These are phyloP conservation scores for Sporothrix brunneoviolacea DNA, from an alignment of 2,329 filamentous ascomycete genomes.

Conservation along the genomic window DNA sequence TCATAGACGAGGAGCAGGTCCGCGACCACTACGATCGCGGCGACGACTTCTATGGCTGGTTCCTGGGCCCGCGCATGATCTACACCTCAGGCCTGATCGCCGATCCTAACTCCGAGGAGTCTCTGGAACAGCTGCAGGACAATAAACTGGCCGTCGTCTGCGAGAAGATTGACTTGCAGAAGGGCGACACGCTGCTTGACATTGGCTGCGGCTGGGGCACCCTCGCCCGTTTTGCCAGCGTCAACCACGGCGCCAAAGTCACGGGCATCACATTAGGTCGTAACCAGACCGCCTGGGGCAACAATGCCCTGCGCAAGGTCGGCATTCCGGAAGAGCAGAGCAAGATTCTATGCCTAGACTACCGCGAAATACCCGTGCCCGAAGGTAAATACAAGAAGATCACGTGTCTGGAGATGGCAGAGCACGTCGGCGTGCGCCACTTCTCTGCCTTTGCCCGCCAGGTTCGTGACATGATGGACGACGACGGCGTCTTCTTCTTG, in stretches of 20 bases:
- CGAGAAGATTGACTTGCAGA: conserved; percentile 83
- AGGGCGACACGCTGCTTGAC: conserved; percentile 78
- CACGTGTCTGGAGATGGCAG: conserved; percentile 95
- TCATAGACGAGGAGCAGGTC: conserved; percentile 98
- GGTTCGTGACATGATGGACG: conserved; percentile 91
- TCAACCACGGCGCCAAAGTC: conserved; percentile 77
- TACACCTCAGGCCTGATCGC: conserved; percentile 95
- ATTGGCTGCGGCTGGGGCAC: conserved; percentile 99
- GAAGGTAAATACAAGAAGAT: conserved; percentile 85
- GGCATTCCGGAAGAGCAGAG: conserved; percentile 83
- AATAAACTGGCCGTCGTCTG: conserved; percentile 95
- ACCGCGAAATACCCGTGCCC: conserved; percentile 83
- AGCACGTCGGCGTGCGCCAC: conserved; percentile 94
- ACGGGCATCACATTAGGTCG: conserved; percentile 89
- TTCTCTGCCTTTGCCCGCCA: conserved; percentile 75
- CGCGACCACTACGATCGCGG: conserved; percentile 96
- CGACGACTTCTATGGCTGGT: conserved; percentile 98
- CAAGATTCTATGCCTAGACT: conserved; percentile 91
- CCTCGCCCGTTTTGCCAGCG: conserved; percentile 83
- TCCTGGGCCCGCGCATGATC: conserved; percentile 96
- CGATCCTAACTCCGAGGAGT: conserved; percentile 80
- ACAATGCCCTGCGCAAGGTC: conserved; percentile 74
- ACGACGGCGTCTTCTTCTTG: conserved; percentile 92
- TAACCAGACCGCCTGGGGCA: conserved; percentile 97
- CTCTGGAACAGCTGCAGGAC: conserved; percentile 90